Base-by-base conservation (phyloP, 169 alveolate species). In the Plasmodium ovale region DNA sequence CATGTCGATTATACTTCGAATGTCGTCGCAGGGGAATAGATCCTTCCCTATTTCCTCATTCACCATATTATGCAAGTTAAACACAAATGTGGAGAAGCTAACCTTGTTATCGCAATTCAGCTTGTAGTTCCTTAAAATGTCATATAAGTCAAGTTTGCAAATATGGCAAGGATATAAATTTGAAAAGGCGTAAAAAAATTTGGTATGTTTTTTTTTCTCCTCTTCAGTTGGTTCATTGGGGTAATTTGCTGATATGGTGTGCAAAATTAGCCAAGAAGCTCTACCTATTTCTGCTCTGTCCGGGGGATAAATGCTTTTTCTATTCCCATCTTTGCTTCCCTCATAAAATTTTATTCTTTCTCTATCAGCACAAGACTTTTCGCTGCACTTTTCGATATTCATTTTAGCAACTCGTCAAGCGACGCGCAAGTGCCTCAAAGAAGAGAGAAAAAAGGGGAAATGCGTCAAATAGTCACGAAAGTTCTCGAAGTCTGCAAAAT, bases 241-340 rank as follows among this genome's bases (percentile, higher is more conserved):
- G 58, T 90, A 95, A n/a, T 92, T 72, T 0, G 97, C 95, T 0
- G 97, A 94, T 51, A 93, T 77, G n/a, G 97, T 72, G 42, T 95
- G 97, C 74, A 95, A 71, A 53, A 92, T 72, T 65, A 92, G 59
- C 97, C 97, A 95, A 0, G 96, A 92, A 44, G 97, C 96, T 19
- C 96, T 59, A 14, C 97, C 97, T 53, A 95, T 88, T 59, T 95
- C 96, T 29, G 37, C 89, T 42, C 98, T 88, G 37, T 88, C 93
- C 2, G 97, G 97, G 42, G 97, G 97, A 3, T 82, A 53, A 23
- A 64, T 53, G 14, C 62, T 54, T 31, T 54, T 65, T 29, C 69
- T 67, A 7, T 79, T 82, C 19, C 51, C 92, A 29, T 54, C 27
- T 44, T 90, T 92, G 33, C 85, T 88, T 21, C 88, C 92, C 37